Evolutionary conservation across 129 eudicot species (phyloP), one percentile per base, ranked within the genome.

Genomic region (Oenanthe sinensis): DNA sequence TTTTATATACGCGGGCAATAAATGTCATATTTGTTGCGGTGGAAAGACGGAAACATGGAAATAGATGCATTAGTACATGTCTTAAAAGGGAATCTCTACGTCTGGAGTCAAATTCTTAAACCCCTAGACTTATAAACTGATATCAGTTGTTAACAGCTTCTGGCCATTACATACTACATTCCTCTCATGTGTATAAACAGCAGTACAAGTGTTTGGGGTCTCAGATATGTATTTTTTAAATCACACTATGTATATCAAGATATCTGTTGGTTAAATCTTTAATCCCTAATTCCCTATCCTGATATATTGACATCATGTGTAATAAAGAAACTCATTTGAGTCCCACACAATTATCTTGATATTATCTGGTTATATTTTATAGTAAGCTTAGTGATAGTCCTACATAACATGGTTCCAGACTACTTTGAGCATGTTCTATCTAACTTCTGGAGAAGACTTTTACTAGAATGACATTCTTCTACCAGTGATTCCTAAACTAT

Each of bases 21-120:
- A n/a, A 44, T 73, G 39, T 40, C 14, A 19, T 20, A 4, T 3
- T 15, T 42, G 20, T 19, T 20, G 33, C 48, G 44, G 30, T 73
- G 20, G 55, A 71, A 72, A 73, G 76, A 20, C 15, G 44, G 33
- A 73, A 73, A 73, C 17, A 30, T 19, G 54, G 48, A 73, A 73
- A 44, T 13, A 28, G 4, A 39, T 36, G 36, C 16, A 20, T 24
- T 12, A 5, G 30, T 43, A n/a, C 75, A 71, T 42, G 48, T 39
- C 49, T 20, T 1, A 39, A 71, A 17, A 22, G 47, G 5, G 12
- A 22, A 71, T 17, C 16, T 8, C 5, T 39, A 17, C 13, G 8
- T 16, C 19, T 42, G 17, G 12, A 60, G 36, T 60, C 28, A n/a
- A n/a, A 40, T 73, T 73, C 54, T 73, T 37, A 43, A 73, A n/a